Evolutionary conservation across 257 asterid species (phyloP).

Genomic region (Orobanche coerulescens): DNA sequence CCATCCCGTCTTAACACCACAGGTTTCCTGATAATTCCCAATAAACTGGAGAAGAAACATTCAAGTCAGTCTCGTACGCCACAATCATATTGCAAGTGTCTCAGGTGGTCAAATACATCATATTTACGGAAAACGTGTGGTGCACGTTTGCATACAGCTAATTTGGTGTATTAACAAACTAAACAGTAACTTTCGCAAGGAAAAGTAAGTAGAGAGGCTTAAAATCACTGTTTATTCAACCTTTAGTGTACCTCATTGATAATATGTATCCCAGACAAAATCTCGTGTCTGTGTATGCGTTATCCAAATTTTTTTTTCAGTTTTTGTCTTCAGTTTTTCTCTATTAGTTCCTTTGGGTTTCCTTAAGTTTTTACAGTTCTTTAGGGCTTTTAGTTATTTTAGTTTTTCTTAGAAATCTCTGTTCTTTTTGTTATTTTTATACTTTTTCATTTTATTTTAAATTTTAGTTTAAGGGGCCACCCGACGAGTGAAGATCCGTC

Average conservation of each 20-base stretch:
- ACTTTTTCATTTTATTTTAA: too few species aligned
- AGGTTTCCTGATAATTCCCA: slow-evolving; percentile 89
- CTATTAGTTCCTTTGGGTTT: too few species aligned
- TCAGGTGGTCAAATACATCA: neutral
- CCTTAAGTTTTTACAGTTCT: too few species aligned
- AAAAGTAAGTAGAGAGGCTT: neutral
- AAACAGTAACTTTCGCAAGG: neutral
- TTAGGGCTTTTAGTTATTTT: too few species aligned
- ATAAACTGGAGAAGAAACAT: slow-evolving; percentile 52
- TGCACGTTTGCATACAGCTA: neutral
- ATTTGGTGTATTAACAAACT: slow-evolving; percentile 1
- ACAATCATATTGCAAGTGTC: neutral
- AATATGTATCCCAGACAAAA: too few species aligned
- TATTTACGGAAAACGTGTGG: neutral
- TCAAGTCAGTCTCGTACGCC: slow-evolving; percentile 26
- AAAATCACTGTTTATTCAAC: neutral
- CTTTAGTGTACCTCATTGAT: neutral
- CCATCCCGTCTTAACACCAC: slow-evolving; percentile 82
- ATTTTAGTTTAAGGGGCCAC: too few species aligned
- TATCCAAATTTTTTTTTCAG: too few species aligned
- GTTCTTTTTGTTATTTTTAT: too few species aligned
- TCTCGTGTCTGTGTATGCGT: too few species aligned
- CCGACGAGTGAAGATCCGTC: too few species aligned
- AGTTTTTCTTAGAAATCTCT: too few species aligned
- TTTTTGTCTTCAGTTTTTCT: too few species aligned